Conservation (phyloP, 768 basidiomycete species). For the Kwoniella pini region DNA sequence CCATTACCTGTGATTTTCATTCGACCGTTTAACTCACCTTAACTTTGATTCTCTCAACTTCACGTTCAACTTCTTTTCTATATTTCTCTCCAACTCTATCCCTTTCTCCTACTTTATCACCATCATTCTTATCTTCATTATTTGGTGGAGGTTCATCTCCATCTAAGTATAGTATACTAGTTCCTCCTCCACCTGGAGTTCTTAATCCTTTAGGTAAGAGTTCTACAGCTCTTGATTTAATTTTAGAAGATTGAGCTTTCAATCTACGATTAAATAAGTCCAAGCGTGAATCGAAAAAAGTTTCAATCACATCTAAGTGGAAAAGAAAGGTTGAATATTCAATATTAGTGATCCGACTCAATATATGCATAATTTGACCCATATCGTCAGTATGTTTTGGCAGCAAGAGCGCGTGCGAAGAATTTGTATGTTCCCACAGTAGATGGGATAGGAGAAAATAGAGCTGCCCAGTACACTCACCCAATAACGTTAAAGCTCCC, state of each 20-base stretch:
- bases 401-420: too few relatives aligned
- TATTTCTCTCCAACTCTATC: conserved; percentile 60
- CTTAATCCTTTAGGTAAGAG: conserved; percentile 64
- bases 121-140: not conserved
- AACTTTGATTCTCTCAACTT: conserved; percentile 80
- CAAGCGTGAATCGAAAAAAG: conserved; percentile 80
- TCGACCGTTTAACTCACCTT: conserved; percentile 62
- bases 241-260: conserved; percentile 78
- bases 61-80: conserved; percentile 77
- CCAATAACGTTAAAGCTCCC: conserved; percentile 80
- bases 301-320: conserved; percentile 88
- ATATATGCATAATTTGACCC: too few relatives aligned
- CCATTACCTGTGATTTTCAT: too few relatives aligned
- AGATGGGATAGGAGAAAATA: too few relatives aligned
- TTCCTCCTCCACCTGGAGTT: conserved; percentile 44
- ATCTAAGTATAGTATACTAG: conserved; percentile 23
- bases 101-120: not conserved
- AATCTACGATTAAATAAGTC: conserved; percentile 67
- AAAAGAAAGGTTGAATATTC: too few relatives aligned
- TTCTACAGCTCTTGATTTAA: conserved; percentile 79
- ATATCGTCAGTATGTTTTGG: too few relatives aligned
- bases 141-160: conserved; percentile 21
- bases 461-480: conserved; percentile 57
- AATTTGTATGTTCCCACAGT: too few relatives aligned
- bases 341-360: too few relatives aligned